A percentile compares a stretch with the other conserved stretches of the same genome.
Evolutionary conservation across 75 land plant genomes (phyloP).

Genomic region (Gnetum montanum): DNA sequence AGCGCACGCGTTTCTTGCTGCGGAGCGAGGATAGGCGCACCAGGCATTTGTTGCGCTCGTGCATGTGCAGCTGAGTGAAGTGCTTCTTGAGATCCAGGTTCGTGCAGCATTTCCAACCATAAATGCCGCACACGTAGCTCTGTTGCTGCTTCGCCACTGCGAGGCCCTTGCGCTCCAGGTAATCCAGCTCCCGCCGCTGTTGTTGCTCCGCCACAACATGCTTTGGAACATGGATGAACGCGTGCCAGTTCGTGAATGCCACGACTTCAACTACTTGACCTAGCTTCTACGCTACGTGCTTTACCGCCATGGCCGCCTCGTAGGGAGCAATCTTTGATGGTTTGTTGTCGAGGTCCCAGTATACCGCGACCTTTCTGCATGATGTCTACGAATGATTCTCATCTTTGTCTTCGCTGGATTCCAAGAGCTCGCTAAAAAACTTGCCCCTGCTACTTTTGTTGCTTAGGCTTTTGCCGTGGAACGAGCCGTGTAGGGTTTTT

Average conservation of each 20-base stretch:
- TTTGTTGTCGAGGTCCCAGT: slow-evolving; percentile 92
- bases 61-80: slow-evolving; percentile 70
- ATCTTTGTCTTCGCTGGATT: too few species aligned
- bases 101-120: slow-evolving; percentile 64
- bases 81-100: slow-evolving; percentile 59
- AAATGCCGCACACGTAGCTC: slow-evolving; percentile 63
- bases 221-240: slow-evolving; percentile 62
- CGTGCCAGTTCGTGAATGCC: slow-evolving; percentile 82
- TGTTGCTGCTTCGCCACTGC: slow-evolving; percentile 30
- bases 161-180: slow-evolving; percentile 49
- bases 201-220: slow-evolving; percentile 63
- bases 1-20: slow-evolving; percentile 59
- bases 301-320: slow-evolving; percentile 53
- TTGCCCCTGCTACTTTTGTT: too few species aligned
- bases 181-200: slow-evolving; percentile 41
- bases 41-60: slow-evolving; percentile 65
- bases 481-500: too few species aligned
- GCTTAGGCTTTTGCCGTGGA: too few species aligned
- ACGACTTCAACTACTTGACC: slow-evolving; percentile 50
- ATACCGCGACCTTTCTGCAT: slow-evolving; percentile 54
- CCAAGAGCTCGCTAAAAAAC: too few species aligned
- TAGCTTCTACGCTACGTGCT: slow-evolving; percentile 30
- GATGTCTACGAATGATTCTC: too few species aligned
- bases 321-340: slow-evolving; percentile 72
- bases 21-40: slow-evolving; percentile 45